Evolutionary conservation across 2,329 filamentous ascomycete genomes (phyloP).

Genomic region (Aspergillus pseudoviridinutans): DNA sequence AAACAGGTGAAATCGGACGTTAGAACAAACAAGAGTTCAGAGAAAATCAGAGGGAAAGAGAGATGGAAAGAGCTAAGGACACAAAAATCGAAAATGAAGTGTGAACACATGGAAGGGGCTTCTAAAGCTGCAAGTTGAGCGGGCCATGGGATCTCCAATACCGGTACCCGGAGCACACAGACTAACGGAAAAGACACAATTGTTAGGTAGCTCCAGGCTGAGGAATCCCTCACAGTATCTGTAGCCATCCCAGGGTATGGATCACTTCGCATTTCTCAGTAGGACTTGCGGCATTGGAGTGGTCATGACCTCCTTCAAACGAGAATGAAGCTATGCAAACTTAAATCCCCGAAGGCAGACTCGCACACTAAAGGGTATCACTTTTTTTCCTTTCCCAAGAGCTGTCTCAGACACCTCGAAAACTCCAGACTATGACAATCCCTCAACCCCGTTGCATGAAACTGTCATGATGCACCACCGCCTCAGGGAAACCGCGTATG

Average conservation of each 20-base stretch:
- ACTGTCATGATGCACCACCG: constrained; percentile 26
- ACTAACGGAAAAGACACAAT: constrained; percentile 9
- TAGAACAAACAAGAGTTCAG: constrained; percentile 5
- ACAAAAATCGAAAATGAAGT: constrained; percentile 10
- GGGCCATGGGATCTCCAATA: constrained; percentile 24
- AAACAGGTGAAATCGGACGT: constrained; percentile 7
- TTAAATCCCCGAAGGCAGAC: constrained; percentile 37
- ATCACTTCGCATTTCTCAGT: constrained; percentile 19
- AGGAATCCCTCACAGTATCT: constrained; percentile 27
- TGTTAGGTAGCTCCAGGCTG: constrained; percentile 18
- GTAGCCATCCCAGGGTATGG: constrained; percentile 26
- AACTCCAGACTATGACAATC: constrained; percentile 35
- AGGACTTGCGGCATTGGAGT: constrained; percentile 24
- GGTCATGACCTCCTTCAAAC: constrained; percentile 24
- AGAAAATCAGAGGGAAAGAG: constrained; percentile 4
- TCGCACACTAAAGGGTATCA: constrained; percentile 42
- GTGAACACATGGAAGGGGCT: constrained; percentile 23
- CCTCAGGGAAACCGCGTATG: constrained; percentile 22
- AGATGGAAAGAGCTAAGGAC: constrained; percentile 1
- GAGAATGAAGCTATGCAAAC: constrained; percentile 36
- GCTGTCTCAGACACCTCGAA: constrained; percentile 37
- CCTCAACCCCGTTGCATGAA: constrained; percentile 24
- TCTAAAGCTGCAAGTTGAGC: constrained; percentile 31
- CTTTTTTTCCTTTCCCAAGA: constrained; percentile 39
- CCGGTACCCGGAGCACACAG: constrained; percentile 24